Conservation (phyloP, 257 asterid species). For the Ilex asprella region DNA sequence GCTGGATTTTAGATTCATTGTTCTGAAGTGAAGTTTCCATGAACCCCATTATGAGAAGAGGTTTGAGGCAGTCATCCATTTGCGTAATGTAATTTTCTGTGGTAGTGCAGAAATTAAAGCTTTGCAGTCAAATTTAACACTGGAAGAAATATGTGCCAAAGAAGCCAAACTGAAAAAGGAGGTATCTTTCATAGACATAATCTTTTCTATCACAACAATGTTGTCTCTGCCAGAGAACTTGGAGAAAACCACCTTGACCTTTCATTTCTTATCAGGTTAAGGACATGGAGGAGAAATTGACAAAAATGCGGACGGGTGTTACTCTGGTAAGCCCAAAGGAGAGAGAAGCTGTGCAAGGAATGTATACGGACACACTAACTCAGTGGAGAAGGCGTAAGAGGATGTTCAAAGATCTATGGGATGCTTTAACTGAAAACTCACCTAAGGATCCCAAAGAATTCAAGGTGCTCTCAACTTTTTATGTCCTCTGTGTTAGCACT, state of each 20-base stretch:
- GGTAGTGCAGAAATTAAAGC: constrained; percentile 63
- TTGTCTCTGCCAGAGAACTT: constrained; percentile 6
- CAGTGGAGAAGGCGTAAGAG: constrained; percentile 93
- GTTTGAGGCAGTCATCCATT: constrained; percentile 1
- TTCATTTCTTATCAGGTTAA: constrained; percentile 37
- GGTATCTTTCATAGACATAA: constrained; percentile 24
- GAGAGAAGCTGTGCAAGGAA: constrained; percentile 56
- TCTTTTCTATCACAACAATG: not conserved
- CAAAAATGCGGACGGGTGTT: constrained; percentile 71
- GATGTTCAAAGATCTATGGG: constrained; percentile 92
- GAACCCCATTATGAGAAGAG: too few species aligned
- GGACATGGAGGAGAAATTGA: constrained; percentile 77
- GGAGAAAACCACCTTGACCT: constrained; percentile 1
- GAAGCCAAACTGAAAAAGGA: constrained; percentile 54
- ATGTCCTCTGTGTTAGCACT: not conserved
- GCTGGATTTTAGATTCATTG: too few species aligned
- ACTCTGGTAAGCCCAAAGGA: constrained; percentile 81
- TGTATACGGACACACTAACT: constrained; percentile 38
- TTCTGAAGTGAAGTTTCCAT: too few species aligned
- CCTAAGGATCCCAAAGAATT: constrained; percentile 82
- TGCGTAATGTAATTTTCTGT: constrained; percentile 9
- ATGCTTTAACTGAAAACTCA: constrained; percentile 86
- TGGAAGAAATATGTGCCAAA: constrained; percentile 59
- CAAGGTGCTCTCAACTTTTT: constrained; percentile 37
- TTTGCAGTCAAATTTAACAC: constrained; percentile 74